These are phyloP conservation scores for Misopates orontium DNA, from an alignment of 257 asterid species.

Conservation along the genomic window DNA sequence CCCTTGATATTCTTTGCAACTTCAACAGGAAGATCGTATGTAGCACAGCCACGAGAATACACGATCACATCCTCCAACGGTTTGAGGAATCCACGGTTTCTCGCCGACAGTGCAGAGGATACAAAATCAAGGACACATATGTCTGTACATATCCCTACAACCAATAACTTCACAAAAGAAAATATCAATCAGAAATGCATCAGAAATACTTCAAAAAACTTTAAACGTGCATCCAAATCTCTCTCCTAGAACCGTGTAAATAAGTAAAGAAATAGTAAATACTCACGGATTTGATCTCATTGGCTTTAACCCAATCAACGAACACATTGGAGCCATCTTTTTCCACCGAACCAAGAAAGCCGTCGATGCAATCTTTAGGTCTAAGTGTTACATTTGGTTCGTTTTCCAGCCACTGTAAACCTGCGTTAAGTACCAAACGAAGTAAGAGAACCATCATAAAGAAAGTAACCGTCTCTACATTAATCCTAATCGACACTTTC, in stretches of 20 bases:
- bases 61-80: conserved; percentile 77
- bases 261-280: background rate
- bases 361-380: conserved; percentile 82
- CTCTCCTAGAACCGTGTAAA: background rate
- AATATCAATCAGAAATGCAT: conserved; percentile 13
- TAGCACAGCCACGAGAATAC: conserved; percentile 84
- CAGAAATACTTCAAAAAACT: background rate
- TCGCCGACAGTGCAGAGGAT: conserved; percentile 73
- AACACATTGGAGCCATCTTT: conserved; percentile 85
- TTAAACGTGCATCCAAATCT: background rate
- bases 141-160: conserved; percentile 90
- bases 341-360: conserved; percentile 77
- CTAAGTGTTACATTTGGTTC: conserved; percentile 76
- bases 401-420: conserved; percentile 77
- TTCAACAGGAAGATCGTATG: conserved; percentile 70
- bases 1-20: conserved; percentile 63
- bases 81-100: conserved; percentile 62
- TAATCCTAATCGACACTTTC: background rate
- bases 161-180: conserved; percentile 56
- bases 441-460: conserved; percentile 4
- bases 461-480: background rate
- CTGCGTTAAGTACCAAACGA: conserved; percentile 44
- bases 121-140: conserved; percentile 86
- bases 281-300: conserved; percentile 67
- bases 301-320: conserved; percentile 82